Conservation (phyloP, 2,329 filamentous ascomycete genomes). For the Neodidymelliopsis sp. region DNA sequence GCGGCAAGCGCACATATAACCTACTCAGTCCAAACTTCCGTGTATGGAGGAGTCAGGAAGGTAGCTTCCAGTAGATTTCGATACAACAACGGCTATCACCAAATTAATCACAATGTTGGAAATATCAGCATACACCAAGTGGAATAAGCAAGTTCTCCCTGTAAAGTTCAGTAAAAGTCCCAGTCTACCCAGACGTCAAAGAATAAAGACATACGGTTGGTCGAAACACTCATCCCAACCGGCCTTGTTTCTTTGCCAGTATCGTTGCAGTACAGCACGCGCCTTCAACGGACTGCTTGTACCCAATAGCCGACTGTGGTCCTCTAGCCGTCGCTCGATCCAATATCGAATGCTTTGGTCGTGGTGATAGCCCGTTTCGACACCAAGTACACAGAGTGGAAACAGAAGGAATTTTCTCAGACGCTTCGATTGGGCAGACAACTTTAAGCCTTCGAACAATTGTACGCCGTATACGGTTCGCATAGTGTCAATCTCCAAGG, state of each 20-base stretch:
- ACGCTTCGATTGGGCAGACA: conserved; percentile 11
- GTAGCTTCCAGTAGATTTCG: too few species aligned
- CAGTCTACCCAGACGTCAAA: conserved; percentile 18
- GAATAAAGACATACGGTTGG: conserved; percentile 31
- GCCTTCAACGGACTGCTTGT: conserved; percentile 34
- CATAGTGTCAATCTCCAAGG: conserved; percentile 24
- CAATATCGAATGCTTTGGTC: conserved; percentile 22
- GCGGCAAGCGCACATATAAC: too few species aligned
- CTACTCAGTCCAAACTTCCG: too few species aligned
- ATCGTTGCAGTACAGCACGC: conserved; percentile 29
- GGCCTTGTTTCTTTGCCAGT: conserved; percentile 30
- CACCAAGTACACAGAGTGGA: conserved; percentile 37
- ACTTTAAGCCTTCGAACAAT: conserved; percentile 19
- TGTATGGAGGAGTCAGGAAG: too few species aligned
- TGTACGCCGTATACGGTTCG: conserved; percentile 23
- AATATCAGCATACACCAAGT: neutral
- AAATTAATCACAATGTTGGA: neutral
- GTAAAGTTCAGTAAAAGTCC: conserved; percentile 5
- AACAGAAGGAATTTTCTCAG: conserved; percentile 32
- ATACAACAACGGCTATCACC: neutral
- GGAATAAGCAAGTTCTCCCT: conserved; percentile 13
- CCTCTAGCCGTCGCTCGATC: conserved; percentile 28
- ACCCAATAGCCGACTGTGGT: conserved; percentile 29
- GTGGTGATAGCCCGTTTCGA: conserved; percentile 33
- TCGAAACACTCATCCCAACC: conserved; percentile 44